Evolutionary conservation across 768 basidiomycete species (phyloP), one percentile per base, ranked within the genome.

Genomic region (Chlorophyllum brunneum): DNA sequence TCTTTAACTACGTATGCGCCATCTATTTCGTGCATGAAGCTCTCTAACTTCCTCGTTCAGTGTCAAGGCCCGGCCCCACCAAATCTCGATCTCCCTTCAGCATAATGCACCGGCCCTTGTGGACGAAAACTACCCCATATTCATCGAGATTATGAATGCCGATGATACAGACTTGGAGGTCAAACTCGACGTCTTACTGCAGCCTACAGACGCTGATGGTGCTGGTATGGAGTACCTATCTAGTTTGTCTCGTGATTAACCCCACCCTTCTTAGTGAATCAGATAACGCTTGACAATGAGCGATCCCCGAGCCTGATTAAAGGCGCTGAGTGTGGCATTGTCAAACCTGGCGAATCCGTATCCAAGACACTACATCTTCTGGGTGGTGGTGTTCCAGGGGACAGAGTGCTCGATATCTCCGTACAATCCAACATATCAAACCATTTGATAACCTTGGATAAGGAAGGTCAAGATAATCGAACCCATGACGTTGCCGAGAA

Each of bases 331-430:
- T 78, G 92, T 51, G 92, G 92, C 11, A 63, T 67, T 1, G 64
- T 95, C 16, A 57, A 70, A 1, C 81, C 88, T 0, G 85, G 86
- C 1, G 74, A 71, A 1, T 79, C 72, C 30, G 71, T 71, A 2
- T 57, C 74, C 42, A 91, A 87, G 64, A 85, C 81, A 7, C 62
- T 98, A 31, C 72, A 76, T 59, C 70, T 95, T 30, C 67, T 73
- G 34, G 83, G 78, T 58, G 72, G 75, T 0, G 86, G 90, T 11
- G 78, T 76, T 1, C 70, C 79, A 1, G 90, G 88, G 1, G 81
- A 88, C 47, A 79, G 92, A 38, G 75, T 82, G 38, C 66, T 97
- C 48, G 94, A 97, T 62, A 71, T 95, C 30, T 93, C 92, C 0
- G 70, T 95, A 30, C 86, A 85, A 51, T n/a, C n/a, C n/a, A n/a